Conservation (phyloP, 2,329 filamentous ascomycete species). For the Aspergillus ibericus region DNA sequence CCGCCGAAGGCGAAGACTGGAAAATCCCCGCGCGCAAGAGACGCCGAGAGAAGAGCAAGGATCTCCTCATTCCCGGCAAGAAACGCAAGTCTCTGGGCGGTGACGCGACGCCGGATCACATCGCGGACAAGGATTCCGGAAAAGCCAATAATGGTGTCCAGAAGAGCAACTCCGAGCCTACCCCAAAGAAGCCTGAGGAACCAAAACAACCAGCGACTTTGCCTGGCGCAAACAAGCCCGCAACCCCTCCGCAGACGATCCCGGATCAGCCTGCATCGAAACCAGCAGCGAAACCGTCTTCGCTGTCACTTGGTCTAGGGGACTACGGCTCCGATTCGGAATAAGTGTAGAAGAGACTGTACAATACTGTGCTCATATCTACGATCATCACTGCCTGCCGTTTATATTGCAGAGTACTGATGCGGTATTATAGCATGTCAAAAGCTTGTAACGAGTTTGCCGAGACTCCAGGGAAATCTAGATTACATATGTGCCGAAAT, state of each 20-base stretch:
- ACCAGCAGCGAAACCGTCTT: slow-evolving; percentile 22
- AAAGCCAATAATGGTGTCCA: not conserved
- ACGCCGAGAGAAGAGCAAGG: slow-evolving; percentile 51
- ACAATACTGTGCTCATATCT: not conserved
- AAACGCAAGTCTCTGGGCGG: slow-evolving; percentile 42
- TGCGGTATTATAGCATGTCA: not conserved
- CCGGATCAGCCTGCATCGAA: not conserved
- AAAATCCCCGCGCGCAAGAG: slow-evolving; percentile 51
- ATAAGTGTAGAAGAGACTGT: slow-evolving; percentile 17
- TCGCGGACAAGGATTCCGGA: slow-evolving; percentile 6
- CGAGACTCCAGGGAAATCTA: not conserved
- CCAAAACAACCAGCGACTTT: not conserved
- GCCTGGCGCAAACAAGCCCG: not conserved
- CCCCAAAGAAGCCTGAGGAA: not conserved
- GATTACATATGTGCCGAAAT: not conserved
- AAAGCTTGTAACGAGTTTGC: not conserved
- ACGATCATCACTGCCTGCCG: not conserved
- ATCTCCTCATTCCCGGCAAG: slow-evolving; percentile 42
- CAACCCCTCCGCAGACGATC: not conserved
- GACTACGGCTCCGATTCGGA: slow-evolving; percentile 45
- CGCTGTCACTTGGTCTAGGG: slow-evolving; percentile 35
- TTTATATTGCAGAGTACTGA: not conserved
- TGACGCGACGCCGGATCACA: slow-evolving; percentile 13
- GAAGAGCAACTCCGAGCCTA: not conserved
- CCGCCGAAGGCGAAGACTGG: slow-evolving; percentile 50